Percentiles rank a stretch among this genome's conserved stretches.
Conservation (phyloP, 495 filamentous ascomycete species). For the Parathielavia hyrcaniae region DNA sequence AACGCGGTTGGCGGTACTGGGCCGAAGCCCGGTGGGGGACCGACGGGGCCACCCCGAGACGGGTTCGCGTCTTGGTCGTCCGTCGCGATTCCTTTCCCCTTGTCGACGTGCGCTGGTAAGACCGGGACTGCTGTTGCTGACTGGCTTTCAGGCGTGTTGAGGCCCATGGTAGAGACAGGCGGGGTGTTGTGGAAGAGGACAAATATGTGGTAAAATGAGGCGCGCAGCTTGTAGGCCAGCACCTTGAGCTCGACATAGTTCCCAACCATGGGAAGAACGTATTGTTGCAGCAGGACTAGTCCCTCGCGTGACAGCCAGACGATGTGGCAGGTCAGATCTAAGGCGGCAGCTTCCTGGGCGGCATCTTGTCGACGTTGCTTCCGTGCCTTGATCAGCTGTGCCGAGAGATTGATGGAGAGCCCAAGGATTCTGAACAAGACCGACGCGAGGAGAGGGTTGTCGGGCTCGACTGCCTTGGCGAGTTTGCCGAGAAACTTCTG, state of each 20-base stretch:
- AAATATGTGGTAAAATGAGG: conserved; percentile 93
- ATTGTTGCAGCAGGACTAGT: conserved; percentile 75
- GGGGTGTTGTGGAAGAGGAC: conserved; percentile 85
- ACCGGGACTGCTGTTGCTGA: conserved; percentile 24
- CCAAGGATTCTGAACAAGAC: conserved; percentile 87
- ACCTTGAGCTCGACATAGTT: conserved; percentile 72
- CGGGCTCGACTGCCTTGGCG: conserved; percentile 63
- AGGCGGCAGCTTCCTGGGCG: conserved; percentile 68
- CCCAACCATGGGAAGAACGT: conserved; percentile 72
- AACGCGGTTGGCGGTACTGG: conserved; percentile 56
- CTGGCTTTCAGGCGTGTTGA: conserved; percentile 31
- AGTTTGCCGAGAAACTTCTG: conserved; percentile 90
- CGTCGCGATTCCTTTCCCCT: conserved; percentile 42
- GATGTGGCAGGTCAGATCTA: conserved; percentile 85
- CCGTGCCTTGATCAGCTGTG: conserved; percentile 74
- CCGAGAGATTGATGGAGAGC: conserved; percentile 79
- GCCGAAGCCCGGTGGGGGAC: conserved; percentile 45
- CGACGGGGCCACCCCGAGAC: conserved; percentile 46
- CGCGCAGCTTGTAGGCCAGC: conserved; percentile 81
- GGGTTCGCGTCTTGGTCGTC: conserved; percentile 30
- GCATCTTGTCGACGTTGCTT: conserved; percentile 79
- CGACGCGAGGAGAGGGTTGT: conserved; percentile 68
- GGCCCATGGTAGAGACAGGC: conserved; percentile 37
- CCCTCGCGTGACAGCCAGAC: conserved; percentile 94
- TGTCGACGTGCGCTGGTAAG: conserved; percentile 33